Evolutionary conservation across 2,329 filamentous ascomycete genomes (phyloP).

Genomic region (Ophiosphaerella narmari): DNA sequence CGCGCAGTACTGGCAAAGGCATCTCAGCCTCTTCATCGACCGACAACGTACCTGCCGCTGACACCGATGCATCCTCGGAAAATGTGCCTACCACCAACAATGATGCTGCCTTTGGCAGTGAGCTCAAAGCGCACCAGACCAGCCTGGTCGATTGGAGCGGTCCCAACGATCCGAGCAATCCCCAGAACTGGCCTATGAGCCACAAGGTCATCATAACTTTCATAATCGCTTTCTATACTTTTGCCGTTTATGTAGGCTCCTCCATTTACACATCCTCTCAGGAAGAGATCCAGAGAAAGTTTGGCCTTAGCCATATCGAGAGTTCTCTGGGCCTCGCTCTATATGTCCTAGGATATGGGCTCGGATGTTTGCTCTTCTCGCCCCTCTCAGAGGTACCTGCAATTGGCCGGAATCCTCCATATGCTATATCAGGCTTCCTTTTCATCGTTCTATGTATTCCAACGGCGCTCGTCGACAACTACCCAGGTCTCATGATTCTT

Average conservation of each 20-base stretch:
- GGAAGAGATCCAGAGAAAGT: conserved; percentile 55
- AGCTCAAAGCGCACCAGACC: conserved; percentile 27
- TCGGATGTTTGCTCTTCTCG: conserved; percentile 67
- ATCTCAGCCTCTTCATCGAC: conserved; percentile 22
- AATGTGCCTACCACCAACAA: conserved; percentile 12
- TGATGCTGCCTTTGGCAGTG: conserved; percentile 16
- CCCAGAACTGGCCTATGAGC: conserved; percentile 41
- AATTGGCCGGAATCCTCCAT: conserved; percentile 69
- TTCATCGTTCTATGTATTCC: conserved; percentile 71
- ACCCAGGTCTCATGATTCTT: conserved; percentile 63
- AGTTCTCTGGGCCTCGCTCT: conserved; percentile 63
- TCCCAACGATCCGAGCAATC: conserved; percentile 41
- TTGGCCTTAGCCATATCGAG: conserved; percentile 56
- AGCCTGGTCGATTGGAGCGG: conserved; percentile 48
- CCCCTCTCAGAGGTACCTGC: conserved; percentile 68
- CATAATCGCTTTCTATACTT: conserved; percentile 58
- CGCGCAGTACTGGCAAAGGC: conserved; percentile 15
- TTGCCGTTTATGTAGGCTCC: conserved; percentile 60
- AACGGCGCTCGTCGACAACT: conserved; percentile 65
- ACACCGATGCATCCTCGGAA: conserved; percentile 20
- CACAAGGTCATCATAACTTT: conserved; percentile 41
- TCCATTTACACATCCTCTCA: conserved; percentile 55
- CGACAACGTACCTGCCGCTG: conserved; percentile 18
- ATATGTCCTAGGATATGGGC: conserved; percentile 64
- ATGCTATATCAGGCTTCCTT: conserved; percentile 68